Base-by-base conservation (phyloP, 1,139 yeast species). In the Debaryomyces subglobosus region DNA sequence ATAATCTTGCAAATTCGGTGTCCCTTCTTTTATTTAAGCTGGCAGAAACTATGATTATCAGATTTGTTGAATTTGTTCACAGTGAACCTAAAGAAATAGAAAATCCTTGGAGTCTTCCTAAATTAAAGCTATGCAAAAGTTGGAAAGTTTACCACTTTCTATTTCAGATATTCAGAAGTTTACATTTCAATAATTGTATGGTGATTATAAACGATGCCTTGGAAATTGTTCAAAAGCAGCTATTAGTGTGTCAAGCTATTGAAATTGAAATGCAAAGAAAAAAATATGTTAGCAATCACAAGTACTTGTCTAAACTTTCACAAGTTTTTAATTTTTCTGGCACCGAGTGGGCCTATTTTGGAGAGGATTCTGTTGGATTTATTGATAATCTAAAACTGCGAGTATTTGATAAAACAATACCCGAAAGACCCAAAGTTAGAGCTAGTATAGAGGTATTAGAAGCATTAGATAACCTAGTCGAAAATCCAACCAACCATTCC, bases 21-120 rank as follows among this genome's bases (percentile, higher is more conserved):
- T 60, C 68, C 60, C 47, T 65, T 6, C 39, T 65, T 18, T 45
- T 64, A 5, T 64, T 49, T 46, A 65, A 64, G 44, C 50, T 50
- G 44, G 53, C 66, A 1, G 43, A 49, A 15, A 53, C 52, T 12
- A 20, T 67, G 37, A 49, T 65, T 5, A 7, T 41, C 13, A 55
- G 49, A 23, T 56, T 60, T 40, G 27, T 30, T 7, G 21, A 37
- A 12, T 32, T 56, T 23, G 40, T 50, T 18, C 5, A 44, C 16
- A n/a, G 35, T 33, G 45, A 39, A 46, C 12, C 21, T 34, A 12
- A 20, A 32, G 33, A 33, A 9, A 23, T 42, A n/a, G n/a, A 7
- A 13, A 13, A 46, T 29, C 55, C 55, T 2, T 42, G 43, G 32
- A 42, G 53, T 30, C 8, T 42, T 2, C 37, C 32, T n/a, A 51